phyloP scores from a whole-genome alignment of 352 stramenopile genomes.

The Phytophthora pinifolia region DNA sequence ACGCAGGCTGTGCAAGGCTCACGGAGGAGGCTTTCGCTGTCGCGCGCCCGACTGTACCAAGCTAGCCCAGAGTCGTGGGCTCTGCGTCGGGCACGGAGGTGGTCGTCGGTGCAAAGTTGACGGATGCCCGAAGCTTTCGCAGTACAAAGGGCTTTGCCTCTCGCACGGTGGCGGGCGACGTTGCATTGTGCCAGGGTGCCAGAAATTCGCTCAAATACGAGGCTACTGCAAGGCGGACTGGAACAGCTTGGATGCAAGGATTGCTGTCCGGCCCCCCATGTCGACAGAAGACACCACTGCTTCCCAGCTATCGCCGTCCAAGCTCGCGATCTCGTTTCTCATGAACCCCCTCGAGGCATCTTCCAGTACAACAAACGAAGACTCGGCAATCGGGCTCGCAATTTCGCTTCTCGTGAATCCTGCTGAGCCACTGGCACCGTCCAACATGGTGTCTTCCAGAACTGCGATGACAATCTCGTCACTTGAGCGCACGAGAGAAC shows the following conservation, averaged over 20 bases:
- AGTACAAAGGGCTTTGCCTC: slow-evolving; percentile 67
- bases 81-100: slow-evolving; percentile 71
- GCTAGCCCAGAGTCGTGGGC: slow-evolving; percentile 55
- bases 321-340: background rate
- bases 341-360: background rate
- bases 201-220: slow-evolving; percentile 71
- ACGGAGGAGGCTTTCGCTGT: slow-evolving; percentile 69
- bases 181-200: slow-evolving; percentile 50
- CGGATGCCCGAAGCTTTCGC: slow-evolving; percentile 54
- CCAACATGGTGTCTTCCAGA: no score
- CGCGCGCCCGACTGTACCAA: slow-evolving; percentile 60
- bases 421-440: no score
- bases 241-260: slow-evolving; percentile 21
- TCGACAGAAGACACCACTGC: background rate
- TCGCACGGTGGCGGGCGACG: slow-evolving; percentile 61
- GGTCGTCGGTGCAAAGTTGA: slow-evolving; percentile 56
- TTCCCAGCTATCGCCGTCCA: background rate
- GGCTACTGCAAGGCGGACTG: slow-evolving; percentile 67
- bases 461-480: no score
- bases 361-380: no score
- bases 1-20: slow-evolving; percentile 62
- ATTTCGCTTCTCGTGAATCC: no score
- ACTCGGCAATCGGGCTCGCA: no score
- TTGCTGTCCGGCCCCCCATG: slow-evolving; percentile 7
- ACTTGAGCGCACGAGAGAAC: no score